Evolutionary conservation across 169 alveolate genomes (phyloP), one percentile per base, ranked within the genome.

Genomic region (Cryptosporidium parvum): DNA sequence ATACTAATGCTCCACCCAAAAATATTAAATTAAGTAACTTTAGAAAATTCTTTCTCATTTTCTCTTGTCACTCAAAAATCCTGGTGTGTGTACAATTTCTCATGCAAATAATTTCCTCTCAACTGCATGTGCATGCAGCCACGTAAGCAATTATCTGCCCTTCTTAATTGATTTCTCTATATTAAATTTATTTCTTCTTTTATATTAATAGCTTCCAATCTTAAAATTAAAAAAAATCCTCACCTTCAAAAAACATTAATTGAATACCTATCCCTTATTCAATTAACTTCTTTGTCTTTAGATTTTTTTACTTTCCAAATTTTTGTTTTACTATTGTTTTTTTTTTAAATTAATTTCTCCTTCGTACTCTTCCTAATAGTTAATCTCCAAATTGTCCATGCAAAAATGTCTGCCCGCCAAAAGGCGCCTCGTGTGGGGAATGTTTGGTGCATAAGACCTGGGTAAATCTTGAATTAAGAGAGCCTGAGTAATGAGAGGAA

Each of bases 341-440:
- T 26, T 8, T 8, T 9, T 26, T 7, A 5, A 23, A 8, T 56
- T 8, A 42, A 42, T 26, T 10, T 56, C 67, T 26, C n/a, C 12
- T 3, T 18, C 12, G 18, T 29, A 16, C 29, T n/a, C 12, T 56
- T 56, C 23, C 35, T 23, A 2, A 8, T 8, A 26, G 52, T 35
- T 65, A 26, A 65, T 65, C 72, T 65, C 72, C 72, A 65, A 65
- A 65, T 65, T 62, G 45, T 31, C 2, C 72, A 65, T 65, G 72
- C 72, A 65, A 26, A 65, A 37, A 56, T 12, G 18, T 3, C 67
- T 2, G 5, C 67, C 67, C 67, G 67, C 72, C 44, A 31, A 8
- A 18, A 7, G 72, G 72, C 72, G 72, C 72, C 72, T 33, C 0
- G 5, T 31, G 72, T 65, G 72, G 72, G 72, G 72, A 65, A 2